Evolutionary conservation across 2,329 filamentous ascomycete genomes (phyloP).

Genomic region (Aspergillus felis): DNA sequence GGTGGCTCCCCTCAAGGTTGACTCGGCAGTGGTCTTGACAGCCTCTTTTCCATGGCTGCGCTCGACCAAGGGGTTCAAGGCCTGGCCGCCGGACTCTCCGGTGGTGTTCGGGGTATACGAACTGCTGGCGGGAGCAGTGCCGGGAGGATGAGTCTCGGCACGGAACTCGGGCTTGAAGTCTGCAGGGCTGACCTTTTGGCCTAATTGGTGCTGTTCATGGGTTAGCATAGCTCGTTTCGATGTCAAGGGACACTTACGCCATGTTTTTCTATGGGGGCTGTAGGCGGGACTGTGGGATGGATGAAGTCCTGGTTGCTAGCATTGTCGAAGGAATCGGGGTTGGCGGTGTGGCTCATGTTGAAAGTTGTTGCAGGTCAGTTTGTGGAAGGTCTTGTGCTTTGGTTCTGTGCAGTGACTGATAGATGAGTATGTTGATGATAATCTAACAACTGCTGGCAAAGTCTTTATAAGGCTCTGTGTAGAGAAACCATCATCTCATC

Average conservation of each 20-base stretch:
- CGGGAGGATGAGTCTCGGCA: constrained; percentile 57
- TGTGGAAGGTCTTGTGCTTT: neutral
- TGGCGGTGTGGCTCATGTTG: constrained; percentile 31
- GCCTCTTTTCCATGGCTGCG: constrained; percentile 40
- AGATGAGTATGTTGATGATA: neutral
- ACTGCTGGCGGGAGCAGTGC: constrained; percentile 56
- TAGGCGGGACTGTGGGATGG: constrained; percentile 45
- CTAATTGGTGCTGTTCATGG: constrained; percentile 56
- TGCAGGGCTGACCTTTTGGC: constrained; percentile 52
- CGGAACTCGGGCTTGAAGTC: constrained; percentile 62
- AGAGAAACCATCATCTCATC: neutral
- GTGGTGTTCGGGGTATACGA: constrained; percentile 47
- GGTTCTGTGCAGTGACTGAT: neutral
- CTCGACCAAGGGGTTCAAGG: constrained; percentile 37
- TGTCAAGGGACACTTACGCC: constrained; percentile 45
- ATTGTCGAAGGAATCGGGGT: constrained; percentile 49
- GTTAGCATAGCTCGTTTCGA: neutral
- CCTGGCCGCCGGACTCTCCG: constrained; percentile 35
- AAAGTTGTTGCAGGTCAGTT: neutral
- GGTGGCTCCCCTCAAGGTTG: constrained; percentile 50
- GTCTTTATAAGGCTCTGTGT: neutral
- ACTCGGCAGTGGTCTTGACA: constrained; percentile 40
- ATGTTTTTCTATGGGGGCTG: constrained; percentile 50
- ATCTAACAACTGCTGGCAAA: neutral
- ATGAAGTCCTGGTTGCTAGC: constrained; percentile 54